These are phyloP conservation scores for Vaccinium darrowii DNA, from an alignment of 148 eudicot genomes.

Conservation along the genomic window DNA sequence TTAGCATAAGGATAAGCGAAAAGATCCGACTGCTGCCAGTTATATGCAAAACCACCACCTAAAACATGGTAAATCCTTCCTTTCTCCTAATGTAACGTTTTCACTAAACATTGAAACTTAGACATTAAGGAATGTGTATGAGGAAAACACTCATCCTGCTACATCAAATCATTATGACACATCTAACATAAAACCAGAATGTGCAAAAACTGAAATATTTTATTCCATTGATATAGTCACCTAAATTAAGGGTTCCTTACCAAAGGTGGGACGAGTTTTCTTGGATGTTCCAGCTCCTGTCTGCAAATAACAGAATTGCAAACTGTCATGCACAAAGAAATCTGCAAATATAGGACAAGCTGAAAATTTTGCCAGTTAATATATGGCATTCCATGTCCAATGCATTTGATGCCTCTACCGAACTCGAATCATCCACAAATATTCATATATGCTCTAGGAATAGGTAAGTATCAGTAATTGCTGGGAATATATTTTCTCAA, in stretches of 20 bases:
- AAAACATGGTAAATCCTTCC: background rate
- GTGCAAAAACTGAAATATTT: background rate
- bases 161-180: background rate
- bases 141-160: background rate
- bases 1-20: background rate
- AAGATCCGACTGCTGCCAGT: background rate
- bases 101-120: background rate
- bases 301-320: conserved; percentile 34
- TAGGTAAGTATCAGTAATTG: background rate
- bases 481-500: background rate
- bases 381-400: background rate
- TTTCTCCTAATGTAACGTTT: background rate
- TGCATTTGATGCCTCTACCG: background rate
- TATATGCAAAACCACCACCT: background rate
- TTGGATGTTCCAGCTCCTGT: conserved; percentile 65
- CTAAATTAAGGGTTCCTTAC: conserved; percentile 11
- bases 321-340: conserved; percentile 5
- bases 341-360: background rate
- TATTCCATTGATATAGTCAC: background rate
- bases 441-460: background rate
- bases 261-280: conserved; percentile 67
- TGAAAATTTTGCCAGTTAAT: background rate
- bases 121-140: background rate
- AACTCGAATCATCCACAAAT: background rate
- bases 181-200: background rate